Evolutionary conservation across 1,284 basidiomycete species (phyloP).

Genomic region (Cryptococcus jaspeensis): DNA sequence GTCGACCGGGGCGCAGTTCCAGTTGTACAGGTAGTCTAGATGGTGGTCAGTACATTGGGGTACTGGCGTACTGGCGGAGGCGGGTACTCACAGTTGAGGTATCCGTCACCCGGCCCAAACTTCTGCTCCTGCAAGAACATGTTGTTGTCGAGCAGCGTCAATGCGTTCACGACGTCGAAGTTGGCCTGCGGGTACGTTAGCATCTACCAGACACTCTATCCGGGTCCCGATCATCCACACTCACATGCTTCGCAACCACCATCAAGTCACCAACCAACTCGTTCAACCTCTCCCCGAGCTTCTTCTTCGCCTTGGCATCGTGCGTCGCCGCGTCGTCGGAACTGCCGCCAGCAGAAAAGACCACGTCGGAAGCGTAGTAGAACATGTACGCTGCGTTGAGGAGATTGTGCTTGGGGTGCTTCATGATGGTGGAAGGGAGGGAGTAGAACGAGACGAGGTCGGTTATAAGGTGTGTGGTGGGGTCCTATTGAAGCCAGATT

Average conservation of each 20-base stretch:
- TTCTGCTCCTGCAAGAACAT: constrained; percentile 76
- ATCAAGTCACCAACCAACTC: constrained; percentile 74
- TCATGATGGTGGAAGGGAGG: constrained; percentile 69
- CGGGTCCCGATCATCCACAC: constrained; percentile 8
- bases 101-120: constrained; percentile 89
- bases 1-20: constrained; percentile 75
- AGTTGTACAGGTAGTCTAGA: constrained; percentile 82
- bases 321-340: constrained; percentile 33
- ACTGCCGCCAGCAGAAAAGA: constrained; percentile 38
- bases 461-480: constrained; percentile 76
- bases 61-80: not conserved
- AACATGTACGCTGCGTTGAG: constrained; percentile 59
- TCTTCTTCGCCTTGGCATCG: constrained; percentile 61
- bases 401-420: constrained; percentile 47
- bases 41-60: not conserved
- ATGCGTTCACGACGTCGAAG: constrained; percentile 95
- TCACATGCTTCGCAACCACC: constrained; percentile 65
- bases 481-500: constrained; percentile 59
- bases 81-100: constrained; percentile 55
- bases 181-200: constrained; percentile 56
- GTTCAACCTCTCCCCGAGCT: constrained; percentile 68
- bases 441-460: constrained; percentile 98
- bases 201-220: not conserved
- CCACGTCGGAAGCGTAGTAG: constrained; percentile 56
- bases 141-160: constrained; percentile 93